Evolutionary conservation across 306 rosid genomes (phyloP).

Genomic region (cucumber (Cucumis sativus)): DNA sequence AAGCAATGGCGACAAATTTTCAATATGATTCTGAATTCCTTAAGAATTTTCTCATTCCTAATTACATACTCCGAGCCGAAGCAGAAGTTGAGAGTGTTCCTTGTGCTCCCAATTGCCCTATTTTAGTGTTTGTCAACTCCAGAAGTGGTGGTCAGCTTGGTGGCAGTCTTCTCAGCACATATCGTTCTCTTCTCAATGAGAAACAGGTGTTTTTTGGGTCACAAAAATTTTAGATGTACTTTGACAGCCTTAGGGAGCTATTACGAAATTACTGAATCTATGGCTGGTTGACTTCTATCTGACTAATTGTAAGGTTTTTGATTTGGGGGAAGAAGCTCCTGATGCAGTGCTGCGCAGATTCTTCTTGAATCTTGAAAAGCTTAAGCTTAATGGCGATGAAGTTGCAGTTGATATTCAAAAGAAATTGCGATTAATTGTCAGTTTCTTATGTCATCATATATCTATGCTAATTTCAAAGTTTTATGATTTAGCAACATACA

Average conservation of each 20-base stretch:
- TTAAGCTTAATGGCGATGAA: conserved; percentile 41
- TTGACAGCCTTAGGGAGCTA: background rate
- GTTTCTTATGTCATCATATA: conserved; percentile 12
- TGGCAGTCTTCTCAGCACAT: conserved; percentile 56
- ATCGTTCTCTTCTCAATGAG: conserved; percentile 39
- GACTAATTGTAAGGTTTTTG: conserved; percentile 52
- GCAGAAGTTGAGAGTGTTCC: conserved; percentile 14
- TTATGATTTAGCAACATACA: conserved; percentile 1
- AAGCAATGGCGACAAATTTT: conserved; percentile 31
- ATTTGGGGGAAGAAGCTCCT: conserved; percentile 77
- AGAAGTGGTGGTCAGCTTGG: conserved; percentile 99
- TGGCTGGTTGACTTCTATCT: conserved; percentile 12
- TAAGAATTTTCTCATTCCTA: conserved; percentile 51
- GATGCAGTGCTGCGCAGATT: conserved; percentile 51
- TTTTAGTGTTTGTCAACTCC: conserved; percentile 71
- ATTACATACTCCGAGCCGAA: conserved; percentile 45
- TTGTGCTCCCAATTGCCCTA: conserved; percentile 47
- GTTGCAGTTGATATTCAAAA: conserved; percentile 37
- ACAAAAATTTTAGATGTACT: background rate
- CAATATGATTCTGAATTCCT: conserved; percentile 14
- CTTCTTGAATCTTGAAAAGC: conserved; percentile 48
- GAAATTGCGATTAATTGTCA: conserved; percentile 65
- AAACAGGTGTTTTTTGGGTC: conserved; percentile 35
- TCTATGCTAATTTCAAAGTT: background rate
- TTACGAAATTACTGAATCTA: background rate